Evolutionary conservation across 2,329 filamentous ascomycete genomes (phyloP).

Genomic region (Colletotrichum australisinense): DNA sequence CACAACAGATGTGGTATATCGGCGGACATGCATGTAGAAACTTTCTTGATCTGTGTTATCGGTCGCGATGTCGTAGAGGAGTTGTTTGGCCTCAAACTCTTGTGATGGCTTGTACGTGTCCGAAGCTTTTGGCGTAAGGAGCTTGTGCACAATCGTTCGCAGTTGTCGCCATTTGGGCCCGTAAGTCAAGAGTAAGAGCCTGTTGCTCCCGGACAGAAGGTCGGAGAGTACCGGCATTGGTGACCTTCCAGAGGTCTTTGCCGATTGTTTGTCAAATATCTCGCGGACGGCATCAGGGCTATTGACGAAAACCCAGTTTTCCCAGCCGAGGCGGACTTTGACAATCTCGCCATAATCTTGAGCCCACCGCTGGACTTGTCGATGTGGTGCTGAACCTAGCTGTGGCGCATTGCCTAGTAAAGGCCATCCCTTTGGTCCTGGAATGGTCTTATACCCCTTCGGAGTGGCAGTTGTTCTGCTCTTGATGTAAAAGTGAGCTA

Average conservation of each 20-base stretch:
- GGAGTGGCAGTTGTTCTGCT: background rate
- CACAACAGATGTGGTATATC: background rate
- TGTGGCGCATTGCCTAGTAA: conserved; percentile 4
- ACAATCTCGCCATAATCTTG: conserved; percentile 8
- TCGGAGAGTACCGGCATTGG: conserved; percentile 1
- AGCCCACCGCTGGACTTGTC: conserved; percentile 1
- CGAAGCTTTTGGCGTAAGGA: background rate
- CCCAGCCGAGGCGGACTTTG: background rate
- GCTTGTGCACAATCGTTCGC: background rate
- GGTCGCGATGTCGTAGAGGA: background rate
- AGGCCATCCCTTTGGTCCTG: background rate
- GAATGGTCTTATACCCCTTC: background rate
- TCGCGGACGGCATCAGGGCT: conserved; percentile 2
- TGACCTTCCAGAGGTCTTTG: conserved; percentile 2
- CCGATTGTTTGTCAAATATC: conserved; percentile 10
- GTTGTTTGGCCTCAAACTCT: background rate
- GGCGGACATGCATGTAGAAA: background rate
- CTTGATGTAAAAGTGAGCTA: background rate
- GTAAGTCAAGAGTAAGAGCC: background rate
- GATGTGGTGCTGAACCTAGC: background rate
- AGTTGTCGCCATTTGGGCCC: background rate
- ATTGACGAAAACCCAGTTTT: conserved; percentile 12
- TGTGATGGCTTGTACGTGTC: background rate
- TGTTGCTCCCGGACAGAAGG: background rate
- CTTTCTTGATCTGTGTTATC: background rate